These are phyloP conservation scores for Fusarium chlamydosporum DNA, from an alignment of 2,329 filamentous ascomycete genomes.

Conservation along the genomic window DNA sequence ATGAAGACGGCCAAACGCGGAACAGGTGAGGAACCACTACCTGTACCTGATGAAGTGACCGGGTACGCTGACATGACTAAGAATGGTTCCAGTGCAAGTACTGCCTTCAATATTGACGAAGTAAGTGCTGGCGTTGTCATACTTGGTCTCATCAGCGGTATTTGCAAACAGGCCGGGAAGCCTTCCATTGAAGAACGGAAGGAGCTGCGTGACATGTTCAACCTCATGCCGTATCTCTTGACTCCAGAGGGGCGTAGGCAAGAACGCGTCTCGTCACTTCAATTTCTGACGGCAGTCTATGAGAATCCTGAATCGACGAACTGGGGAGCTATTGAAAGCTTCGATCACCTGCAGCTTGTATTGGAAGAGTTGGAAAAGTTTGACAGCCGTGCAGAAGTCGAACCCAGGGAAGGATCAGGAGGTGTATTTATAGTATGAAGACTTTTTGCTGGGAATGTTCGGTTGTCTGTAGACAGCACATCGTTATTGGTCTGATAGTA, in stretches of 20 bases:
- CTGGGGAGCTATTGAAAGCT: constrained; percentile 31
- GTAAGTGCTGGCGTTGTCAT: constrained; percentile 10
- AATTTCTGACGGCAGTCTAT: constrained; percentile 26
- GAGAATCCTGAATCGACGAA: constrained; percentile 7
- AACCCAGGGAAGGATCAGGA: constrained; percentile 16
- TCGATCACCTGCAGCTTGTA: constrained; percentile 19
- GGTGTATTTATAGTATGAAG: constrained; percentile 27
- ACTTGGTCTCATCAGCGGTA: constrained; percentile 13
- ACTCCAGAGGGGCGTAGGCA: constrained; percentile 5
- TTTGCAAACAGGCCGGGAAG: constrained; percentile 8
- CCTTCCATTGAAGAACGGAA: constrained; percentile 4
- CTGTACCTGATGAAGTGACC: background rate
- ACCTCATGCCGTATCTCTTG: constrained; percentile 30
- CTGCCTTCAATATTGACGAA: constrained; percentile 1
- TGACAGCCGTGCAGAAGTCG: constrained; percentile 9
- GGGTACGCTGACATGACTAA: background rate
- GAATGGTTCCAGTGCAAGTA: too few relatives aligned
- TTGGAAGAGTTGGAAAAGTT: constrained; percentile 22
- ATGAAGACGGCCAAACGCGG: background rate
- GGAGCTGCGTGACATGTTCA: constrained; percentile 11
- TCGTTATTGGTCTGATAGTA: background rate
- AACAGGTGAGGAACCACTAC: background rate
- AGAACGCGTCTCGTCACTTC: constrained; percentile 3
- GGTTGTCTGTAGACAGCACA: background rate
- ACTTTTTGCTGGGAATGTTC: constrained; percentile 3